Evolutionary conservation across 2,329 filamentous ascomycete genomes (phyloP).

Genomic region (Xylaria sp.): DNA sequence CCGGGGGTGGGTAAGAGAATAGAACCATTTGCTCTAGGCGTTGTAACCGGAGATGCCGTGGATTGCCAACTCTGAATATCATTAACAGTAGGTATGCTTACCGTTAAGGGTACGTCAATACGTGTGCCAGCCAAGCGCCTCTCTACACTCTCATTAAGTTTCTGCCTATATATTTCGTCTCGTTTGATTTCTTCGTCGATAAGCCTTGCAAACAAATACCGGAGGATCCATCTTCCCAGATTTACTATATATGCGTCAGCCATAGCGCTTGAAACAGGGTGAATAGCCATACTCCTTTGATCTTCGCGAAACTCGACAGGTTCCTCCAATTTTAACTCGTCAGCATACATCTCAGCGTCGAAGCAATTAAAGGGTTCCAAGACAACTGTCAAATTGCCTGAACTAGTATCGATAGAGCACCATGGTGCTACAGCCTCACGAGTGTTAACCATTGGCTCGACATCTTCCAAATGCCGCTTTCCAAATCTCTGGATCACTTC

Average conservation of each 20-base stretch:
- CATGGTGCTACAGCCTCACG: constrained; percentile 91
- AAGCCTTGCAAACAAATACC: constrained; percentile 88
- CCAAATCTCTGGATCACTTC: constrained; percentile 90
- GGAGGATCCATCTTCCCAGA: constrained; percentile 93
- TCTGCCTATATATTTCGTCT: constrained; percentile 78
- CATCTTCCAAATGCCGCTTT: constrained; percentile 92
- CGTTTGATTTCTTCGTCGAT: constrained; percentile 90
- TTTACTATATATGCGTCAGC: constrained; percentile 71
- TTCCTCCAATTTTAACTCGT: constrained; percentile 81
- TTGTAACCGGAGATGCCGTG: constrained; percentile 61
- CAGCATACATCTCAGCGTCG: constrained; percentile 96
- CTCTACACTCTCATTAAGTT: constrained; percentile 71
- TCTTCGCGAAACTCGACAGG: constrained; percentile 88
- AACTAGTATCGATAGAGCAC: constrained; percentile 95
- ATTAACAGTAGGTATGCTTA: constrained; percentile 54
- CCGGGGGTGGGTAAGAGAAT: constrained; percentile 76
- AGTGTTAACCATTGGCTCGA: constrained; percentile 86
- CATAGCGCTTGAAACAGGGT: neutral
- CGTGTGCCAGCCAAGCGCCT: constrained; percentile 66
- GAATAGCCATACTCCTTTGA: constrained; percentile 77
- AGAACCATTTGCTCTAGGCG: constrained; percentile 73
- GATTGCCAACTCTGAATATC: constrained; percentile 53
- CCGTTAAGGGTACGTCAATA: constrained; percentile 69
- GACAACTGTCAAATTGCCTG: constrained; percentile 88
- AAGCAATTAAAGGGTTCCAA: constrained; percentile 96